phyloP scores from a whole-genome alignment of 768 basidiomycete genomes.

The Hericium coralloides region DNA sequence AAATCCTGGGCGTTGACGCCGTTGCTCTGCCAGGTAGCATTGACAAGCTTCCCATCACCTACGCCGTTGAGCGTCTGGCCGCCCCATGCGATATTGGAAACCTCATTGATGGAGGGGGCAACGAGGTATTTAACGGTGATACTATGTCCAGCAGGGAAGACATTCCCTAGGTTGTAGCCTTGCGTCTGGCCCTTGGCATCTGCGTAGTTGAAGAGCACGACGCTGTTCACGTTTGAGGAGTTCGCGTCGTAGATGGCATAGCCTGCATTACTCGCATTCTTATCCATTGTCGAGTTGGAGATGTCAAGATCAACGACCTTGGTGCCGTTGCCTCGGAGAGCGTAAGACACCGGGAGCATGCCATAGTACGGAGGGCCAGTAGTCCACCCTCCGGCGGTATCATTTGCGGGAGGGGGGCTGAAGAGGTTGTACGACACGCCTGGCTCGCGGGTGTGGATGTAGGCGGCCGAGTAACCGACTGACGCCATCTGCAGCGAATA shows the following conservation, averaged over 20 bases:
- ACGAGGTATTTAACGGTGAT: not conserved
- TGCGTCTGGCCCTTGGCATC: not conserved
- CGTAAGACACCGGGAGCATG: conserved; percentile 26
- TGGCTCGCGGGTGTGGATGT: conserved; percentile 52
- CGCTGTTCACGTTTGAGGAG: not conserved
- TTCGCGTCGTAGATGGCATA: not conserved
- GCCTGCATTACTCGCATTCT: not conserved
- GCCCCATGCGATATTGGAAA: not conserved
- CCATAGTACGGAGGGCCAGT: conserved; percentile 70
- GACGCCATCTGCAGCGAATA: conserved; percentile 46
- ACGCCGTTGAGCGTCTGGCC: not conserved
- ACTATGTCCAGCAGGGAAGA: too few relatives aligned
- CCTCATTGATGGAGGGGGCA: conserved; percentile 24
- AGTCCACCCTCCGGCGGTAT: conserved; percentile 58
- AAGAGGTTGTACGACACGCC: conserved; percentile 51
- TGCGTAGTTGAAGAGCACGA: not conserved
- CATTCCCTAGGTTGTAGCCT: not conserved
- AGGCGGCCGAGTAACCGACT: conserved; percentile 33
- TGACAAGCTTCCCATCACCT: too few relatives aligned
- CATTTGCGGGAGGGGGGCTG: conserved; percentile 43
- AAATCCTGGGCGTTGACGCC: not conserved
- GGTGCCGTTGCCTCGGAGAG: not conserved
- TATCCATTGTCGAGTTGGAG: not conserved
- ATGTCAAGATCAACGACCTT: not conserved
- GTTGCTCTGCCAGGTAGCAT: too few relatives aligned